These are phyloP conservation scores for Sisymbrium altissimum DNA, from an alignment of 345 rosid genomes.

Conservation along the genomic window DNA sequence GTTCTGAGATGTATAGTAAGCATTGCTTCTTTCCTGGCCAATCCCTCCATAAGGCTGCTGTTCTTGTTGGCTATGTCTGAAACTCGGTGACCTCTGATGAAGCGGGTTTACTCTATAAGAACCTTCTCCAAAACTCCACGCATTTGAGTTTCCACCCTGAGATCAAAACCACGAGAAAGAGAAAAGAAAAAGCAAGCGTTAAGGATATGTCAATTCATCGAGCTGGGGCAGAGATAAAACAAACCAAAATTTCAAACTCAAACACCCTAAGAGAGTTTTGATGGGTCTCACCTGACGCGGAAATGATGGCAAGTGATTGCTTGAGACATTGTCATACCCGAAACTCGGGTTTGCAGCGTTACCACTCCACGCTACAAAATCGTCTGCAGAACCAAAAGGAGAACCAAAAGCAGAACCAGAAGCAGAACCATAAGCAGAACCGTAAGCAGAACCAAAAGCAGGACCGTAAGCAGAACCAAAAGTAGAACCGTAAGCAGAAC, in stretches of 20 bases:
- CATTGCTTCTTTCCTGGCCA: too few relatives aligned
- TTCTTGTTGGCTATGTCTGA: constrained; percentile 57
- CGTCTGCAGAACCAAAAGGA: constrained; percentile 48
- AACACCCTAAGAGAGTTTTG: not conserved
- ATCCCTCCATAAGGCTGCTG: constrained; percentile 41
- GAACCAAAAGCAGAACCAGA: constrained; percentile 64
- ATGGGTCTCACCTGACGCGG: constrained; percentile 48
- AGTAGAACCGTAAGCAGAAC: too few relatives aligned
- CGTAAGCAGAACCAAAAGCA: constrained; percentile 59
- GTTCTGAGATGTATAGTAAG: too few relatives aligned
- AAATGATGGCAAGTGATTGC: constrained; percentile 53
- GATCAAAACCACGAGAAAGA: not conserved
- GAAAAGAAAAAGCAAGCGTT: not conserved
- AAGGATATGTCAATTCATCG: not conserved
- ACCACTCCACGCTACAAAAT: not conserved
- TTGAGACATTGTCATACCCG: constrained; percentile 47
- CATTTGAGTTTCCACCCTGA: constrained; percentile 60
- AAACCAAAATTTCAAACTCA: not conserved
- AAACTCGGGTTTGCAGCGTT: not conserved
- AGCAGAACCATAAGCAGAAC: constrained; percentile 61
- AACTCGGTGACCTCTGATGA: constrained; percentile 56
- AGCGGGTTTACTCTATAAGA: constrained; percentile 56
- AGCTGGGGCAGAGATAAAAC: not conserved
- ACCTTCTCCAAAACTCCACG: constrained; percentile 51
- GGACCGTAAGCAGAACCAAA: too few relatives aligned